Evolutionary conservation across 2,329 filamentous ascomycete species (phyloP).

Genomic region (Fusarium setosum): DNA sequence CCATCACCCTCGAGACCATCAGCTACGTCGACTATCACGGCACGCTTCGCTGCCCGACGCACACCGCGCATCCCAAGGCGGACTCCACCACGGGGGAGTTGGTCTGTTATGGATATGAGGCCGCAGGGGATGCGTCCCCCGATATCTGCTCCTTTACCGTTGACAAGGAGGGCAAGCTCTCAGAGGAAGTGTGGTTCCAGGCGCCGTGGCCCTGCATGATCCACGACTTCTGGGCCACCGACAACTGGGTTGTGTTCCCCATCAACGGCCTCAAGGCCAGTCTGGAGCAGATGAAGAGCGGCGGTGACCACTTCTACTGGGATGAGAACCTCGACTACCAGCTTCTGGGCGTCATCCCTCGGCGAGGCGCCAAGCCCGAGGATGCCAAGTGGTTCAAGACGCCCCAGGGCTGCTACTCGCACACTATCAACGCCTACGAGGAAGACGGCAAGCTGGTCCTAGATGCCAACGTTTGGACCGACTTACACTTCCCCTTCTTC

Average conservation of each 20-base stretch:
- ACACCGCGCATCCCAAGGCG: slow-evolving; percentile 11
- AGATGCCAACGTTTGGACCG: slow-evolving; percentile 6
- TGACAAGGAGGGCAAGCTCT: slow-evolving; percentile 7
- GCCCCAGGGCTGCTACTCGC: slow-evolving; percentile 7
- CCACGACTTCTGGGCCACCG: slow-evolving; percentile 6
- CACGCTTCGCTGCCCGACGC: background rate
- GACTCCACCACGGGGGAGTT: slow-evolving; percentile 12
- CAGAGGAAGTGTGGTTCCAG: slow-evolving; percentile 11
- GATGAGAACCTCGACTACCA: slow-evolving; percentile 11
- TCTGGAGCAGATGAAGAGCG: slow-evolving; percentile 12
- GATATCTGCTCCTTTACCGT: slow-evolving; percentile 4
- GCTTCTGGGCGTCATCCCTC: slow-evolving; percentile 12
- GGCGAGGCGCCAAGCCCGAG: slow-evolving; percentile 14
- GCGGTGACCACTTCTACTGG: slow-evolving; percentile 19
- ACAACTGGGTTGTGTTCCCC: slow-evolving; percentile 10
- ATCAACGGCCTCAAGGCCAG: slow-evolving; percentile 1
- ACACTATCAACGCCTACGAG: slow-evolving; percentile 7
- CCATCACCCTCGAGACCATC: slow-evolving; percentile 13
- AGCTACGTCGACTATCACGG: slow-evolving; percentile 12
- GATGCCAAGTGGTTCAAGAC: slow-evolving; percentile 17
- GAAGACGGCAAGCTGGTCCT: slow-evolving; percentile 5
- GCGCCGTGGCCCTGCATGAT: slow-evolving; percentile 1
- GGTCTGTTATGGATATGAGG: slow-evolving; percentile 11
- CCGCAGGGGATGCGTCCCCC: background rate
- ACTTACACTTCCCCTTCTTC: slow-evolving; percentile 7